These are phyloP conservation scores for Saccharomyces hybrid DNA, from an alignment of 1,139 yeast species.

Conservation along the genomic window DNA sequence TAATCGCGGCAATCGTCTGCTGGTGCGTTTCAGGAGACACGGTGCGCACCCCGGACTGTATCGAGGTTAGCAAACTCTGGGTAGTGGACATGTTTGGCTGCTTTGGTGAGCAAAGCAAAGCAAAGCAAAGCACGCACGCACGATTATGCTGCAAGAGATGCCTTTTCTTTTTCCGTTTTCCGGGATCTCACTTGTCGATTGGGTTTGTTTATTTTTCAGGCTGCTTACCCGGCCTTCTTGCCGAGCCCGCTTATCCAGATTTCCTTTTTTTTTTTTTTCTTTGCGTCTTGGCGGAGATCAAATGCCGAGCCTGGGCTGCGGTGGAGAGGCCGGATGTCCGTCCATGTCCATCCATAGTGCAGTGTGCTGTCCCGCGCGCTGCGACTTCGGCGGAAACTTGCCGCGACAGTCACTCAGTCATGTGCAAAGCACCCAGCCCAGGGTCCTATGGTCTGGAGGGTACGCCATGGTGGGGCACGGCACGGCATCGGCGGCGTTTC, in stretches of 20 bases:
- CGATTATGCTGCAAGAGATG: no score
- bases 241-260: not conserved
- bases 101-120: not conserved
- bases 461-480: not conserved
- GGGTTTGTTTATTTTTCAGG: not conserved
- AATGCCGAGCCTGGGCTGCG: not conserved
- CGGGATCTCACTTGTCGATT: no score
- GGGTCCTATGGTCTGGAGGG: not conserved
- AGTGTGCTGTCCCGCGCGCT: not conserved
- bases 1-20: not conserved
- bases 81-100: not conserved
- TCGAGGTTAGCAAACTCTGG: not conserved
- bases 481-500: not conserved
- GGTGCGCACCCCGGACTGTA: not conserved
- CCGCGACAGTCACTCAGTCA: not conserved
- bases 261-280: not conserved
- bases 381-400: slow-evolving; percentile 3
- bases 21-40: not conserved
- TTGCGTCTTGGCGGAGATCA: not conserved
- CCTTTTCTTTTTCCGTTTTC: no score
- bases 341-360: not conserved
- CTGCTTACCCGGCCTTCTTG: not conserved
- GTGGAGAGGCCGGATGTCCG: not conserved
- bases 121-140: no score
- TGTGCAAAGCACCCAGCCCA: not conserved